A percentile compares a stretch with the other conserved stretches of the same genome.
Evolutionary conservation across 192 early-diverging fungal species (phyloP).

Genomic region (Backusella australiensis): DNA sequence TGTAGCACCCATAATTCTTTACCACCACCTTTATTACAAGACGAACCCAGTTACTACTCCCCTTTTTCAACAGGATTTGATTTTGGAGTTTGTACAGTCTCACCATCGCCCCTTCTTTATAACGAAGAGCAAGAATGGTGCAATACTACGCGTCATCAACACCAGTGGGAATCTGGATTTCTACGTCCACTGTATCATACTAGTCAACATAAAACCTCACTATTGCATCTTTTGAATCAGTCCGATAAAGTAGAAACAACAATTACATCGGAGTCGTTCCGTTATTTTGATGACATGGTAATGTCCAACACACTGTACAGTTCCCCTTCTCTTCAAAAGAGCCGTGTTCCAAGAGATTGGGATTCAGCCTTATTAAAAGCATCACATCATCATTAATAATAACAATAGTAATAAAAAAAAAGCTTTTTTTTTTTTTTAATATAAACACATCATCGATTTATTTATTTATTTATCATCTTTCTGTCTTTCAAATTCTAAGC

Average conservation of each 20-base stretch:
- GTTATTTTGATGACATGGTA: constrained; percentile 12
- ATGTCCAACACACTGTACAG: not conserved
- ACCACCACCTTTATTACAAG: not conserved
- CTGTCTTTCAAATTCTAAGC: constrained; percentile 30
- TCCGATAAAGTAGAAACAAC: constrained; percentile 13
- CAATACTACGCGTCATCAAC: too few species aligned
- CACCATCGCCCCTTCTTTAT: not conserved
- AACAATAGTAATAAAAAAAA: not conserved
- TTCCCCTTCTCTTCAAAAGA: not conserved
- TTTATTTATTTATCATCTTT: constrained; percentile 8
- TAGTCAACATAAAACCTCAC: not conserved
- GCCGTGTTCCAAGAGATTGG: not conserved
- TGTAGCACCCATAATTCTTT: not conserved
- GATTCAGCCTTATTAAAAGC: not conserved
- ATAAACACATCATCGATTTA: not conserved
- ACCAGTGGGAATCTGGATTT: constrained; percentile 4
- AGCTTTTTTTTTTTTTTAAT: not conserved
- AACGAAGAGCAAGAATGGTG: not conserved
- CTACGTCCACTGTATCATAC: not conserved
- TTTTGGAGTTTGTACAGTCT: not conserved
- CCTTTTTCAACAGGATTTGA: constrained; percentile 17
- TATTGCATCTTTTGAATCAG: constrained; percentile 10
- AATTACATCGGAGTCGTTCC: not conserved
- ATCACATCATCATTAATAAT: not conserved
- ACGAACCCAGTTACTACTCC: constrained; percentile 3